Base-by-base conservation (phyloP, 192 early-diverging fungal species). In the Oehlia diaphana region DNA sequence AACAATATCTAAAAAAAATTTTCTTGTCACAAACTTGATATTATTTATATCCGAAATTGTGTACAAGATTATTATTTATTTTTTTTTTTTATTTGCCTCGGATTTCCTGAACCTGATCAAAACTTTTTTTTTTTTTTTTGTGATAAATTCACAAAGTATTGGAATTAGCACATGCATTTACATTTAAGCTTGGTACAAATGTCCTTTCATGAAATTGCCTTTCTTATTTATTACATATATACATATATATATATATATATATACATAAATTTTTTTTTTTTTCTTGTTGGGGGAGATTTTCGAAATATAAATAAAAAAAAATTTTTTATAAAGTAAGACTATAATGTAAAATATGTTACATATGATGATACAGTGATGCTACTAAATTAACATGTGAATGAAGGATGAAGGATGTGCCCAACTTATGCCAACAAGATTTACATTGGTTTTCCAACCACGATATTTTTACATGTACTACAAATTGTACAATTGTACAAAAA, bases 371-470 rank as follows among this genome's bases (percentile, higher is more conserved):
- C 10, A 14, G 21, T 66, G 23, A 66, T 66, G 13, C 31, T 66
- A 31, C 26, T 4, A 66, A 7, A 28, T 31, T 66, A 28, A 12
- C 64, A 33, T 33, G 64, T 66, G 64, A 66, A 66, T n/a, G 31
- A 10, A 66, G 26, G 31, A 66, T 14, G 26, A 66, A 66, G 31
- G 64, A 65, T 65, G 64, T 65, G 31, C n/a, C 64, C 23, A 65
- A 66, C 64, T 33, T 66, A 33, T 66, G 31, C 64, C 10, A 66
- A 66, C 10, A 66, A n/a, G 64, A 66, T 66, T 66, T 33, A 6
- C 64, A 66, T 66, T 33, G 64, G 64, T 66, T 14, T 66, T 66
- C n/a, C 1, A 5, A 33, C 64, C 28, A 66, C 31, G 31, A 66
- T 66, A 16, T 33, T 26, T 4, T 26, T 63, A 26, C 23, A 26